These are phyloP conservation scores for Apostasia ramifera DNA, from an alignment of 106 monocot genomes.

Conservation along the genomic window DNA sequence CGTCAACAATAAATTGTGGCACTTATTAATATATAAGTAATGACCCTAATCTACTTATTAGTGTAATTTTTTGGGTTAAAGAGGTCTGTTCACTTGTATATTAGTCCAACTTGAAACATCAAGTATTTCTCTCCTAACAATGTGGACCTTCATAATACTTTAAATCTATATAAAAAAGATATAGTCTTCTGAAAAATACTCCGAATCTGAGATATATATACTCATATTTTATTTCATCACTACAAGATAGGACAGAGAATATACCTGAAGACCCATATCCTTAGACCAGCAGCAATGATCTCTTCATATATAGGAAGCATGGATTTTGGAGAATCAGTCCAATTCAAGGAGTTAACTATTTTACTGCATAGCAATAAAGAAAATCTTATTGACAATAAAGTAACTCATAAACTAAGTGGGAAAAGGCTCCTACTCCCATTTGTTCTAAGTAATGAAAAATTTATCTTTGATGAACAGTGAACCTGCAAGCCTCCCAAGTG, in stretches of 20 bases:
- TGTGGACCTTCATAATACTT: too few species aligned
- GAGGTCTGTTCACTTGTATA: too few species aligned
- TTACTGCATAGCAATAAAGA: neutral
- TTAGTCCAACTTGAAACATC: too few species aligned
- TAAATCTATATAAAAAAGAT: too few species aligned
- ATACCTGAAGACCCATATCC: constrained; percentile 93
- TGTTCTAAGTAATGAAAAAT: neutral
- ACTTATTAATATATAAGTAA: too few species aligned
- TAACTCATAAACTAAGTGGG: neutral
- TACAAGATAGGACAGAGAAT: neutral
- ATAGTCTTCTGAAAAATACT: too few species aligned
- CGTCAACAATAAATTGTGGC: too few species aligned
- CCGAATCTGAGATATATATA: too few species aligned
- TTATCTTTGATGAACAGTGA: neutral
- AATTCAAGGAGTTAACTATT: constrained; percentile 14
- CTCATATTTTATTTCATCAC: neutral
- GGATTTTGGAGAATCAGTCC: constrained; percentile 76
- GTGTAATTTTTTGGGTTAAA: too few species aligned
- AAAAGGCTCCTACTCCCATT: neutral
- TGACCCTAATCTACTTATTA: too few species aligned
- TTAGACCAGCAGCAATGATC: constrained; percentile 68
- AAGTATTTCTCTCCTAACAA: too few species aligned
- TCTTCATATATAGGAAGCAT: constrained; percentile 88
- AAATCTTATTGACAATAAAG: neutral
- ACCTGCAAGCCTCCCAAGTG: constrained; percentile 86